Evolutionary conservation across 1,284 basidiomycete genomes (phyloP), one percentile per base, ranked within the genome.

Genomic region (Schizopora paradoxa): DNA sequence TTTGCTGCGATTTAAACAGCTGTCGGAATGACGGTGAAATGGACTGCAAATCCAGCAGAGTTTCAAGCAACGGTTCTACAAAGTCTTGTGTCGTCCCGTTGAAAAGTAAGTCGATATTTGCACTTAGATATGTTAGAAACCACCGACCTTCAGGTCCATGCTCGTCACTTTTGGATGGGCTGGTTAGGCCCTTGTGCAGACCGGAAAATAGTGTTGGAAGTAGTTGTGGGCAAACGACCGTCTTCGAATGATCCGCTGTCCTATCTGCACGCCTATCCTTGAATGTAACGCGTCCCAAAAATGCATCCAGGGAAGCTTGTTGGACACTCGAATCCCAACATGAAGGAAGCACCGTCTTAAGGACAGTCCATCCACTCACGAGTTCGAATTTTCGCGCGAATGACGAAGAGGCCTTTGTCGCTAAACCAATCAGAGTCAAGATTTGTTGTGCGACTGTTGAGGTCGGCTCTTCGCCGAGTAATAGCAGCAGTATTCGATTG

Each of bases 361-460:
- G 57, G 4, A 79, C 68, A 42, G 69, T 77, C 86, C 87, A 90
- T 13, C 87, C 86, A 49, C 77, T 79, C 13, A 83, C 77, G 0
- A 87, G 66, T 57, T 89, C 86, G 49, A 89, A 86, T 56, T 84
- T 87, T 45, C 80, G 69, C 44, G 62, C 73, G 64, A 87, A 88
- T 2, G 78, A 74, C 6, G 72, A 59, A 0, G 79, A 79, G 21
- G 67, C 60, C 28, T 64, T 62, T 43, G 81, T 65, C 52, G 79
- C 71, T 45, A 82, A 65, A 19, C 71, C 66, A 36, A 87, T 69
- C 28, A 90, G 63, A 6, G 66, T 66, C 11, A 92, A 66, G 26
- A 86, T 66, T 48, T 81, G 73, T 21, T 72, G 68, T 11, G 76
- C 79, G 4, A 84, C 70, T 16, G 66, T 54, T 0, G 86, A 63